Base-by-base conservation (phyloP, 768 basidiomycete genomes). In the Kwoniella mangroviensis region DNA sequence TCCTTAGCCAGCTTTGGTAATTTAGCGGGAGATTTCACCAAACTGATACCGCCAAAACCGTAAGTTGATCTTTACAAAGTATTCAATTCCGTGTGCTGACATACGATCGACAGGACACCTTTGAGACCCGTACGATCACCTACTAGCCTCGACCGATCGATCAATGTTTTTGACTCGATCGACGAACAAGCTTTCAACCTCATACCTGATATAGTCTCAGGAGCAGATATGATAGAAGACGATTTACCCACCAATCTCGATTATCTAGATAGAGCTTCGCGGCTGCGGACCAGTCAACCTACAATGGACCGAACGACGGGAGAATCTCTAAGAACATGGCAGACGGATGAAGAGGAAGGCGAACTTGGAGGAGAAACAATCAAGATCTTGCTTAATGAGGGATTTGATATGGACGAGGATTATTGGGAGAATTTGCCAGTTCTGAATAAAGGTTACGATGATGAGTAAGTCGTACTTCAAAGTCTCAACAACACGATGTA, bases 241-340 rank as follows among this genome's bases (percentile, higher is more conserved):
- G 94, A 98, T 80, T 85, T 98, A 10, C 96, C 96, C 0, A 91
- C 87, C 22, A 96, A 98, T 81, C 84, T 86, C 57, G 92, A 94
- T 78, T 98, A 95, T 77, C 85, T 98, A 56, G 92, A 94, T 73
- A 88, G 88, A 63, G 90, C 92, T 3, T 92, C 92, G 72, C 90
- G 91, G 51, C 56, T 68, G 17, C 17, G 63, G 6, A 40, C 21
- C 5, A 62, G 54, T 12, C 84, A 91, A 24, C 59, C 55, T 13
- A 91, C 89, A 88, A 61, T 90, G 89, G 78, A 85, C 91, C 61
- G 85, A 86, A 24, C 58, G 51, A 70, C 75, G 21, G 73, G 71
- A 5, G 79, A 80, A 55, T 67, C 68, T n/a, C 54, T 79, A 10
- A 68, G 78, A 59, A 40, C 74, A 2, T 79, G 78, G 78, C 67